phyloP scores from a whole-genome alignment of 192 early-diverging fungal genomes.

The Paraglomus brasilianum region DNA sequence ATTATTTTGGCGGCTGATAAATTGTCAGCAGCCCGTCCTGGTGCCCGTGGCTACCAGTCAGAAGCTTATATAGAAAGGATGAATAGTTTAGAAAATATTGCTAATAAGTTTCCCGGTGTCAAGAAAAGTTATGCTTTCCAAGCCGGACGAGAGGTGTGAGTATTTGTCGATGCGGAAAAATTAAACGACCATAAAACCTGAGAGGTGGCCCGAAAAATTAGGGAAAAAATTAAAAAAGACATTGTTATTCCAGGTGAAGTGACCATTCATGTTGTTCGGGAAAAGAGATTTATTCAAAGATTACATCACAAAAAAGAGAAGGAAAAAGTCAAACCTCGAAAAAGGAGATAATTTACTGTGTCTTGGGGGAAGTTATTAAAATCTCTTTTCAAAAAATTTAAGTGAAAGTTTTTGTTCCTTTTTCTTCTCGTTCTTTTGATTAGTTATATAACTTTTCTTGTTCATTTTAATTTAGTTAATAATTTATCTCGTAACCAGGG shows the following conservation, averaged over 20 bases:
- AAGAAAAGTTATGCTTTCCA: conserved; percentile 22
- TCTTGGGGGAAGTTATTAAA: background rate
- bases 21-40: conserved; percentile 9
- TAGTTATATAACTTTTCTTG: conserved; percentile 15
- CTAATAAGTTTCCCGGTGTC: conserved; percentile 10
- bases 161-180: conserved; percentile 6
- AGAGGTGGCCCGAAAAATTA: background rate
- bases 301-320: background rate
- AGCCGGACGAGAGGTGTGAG: conserved; percentile 8
- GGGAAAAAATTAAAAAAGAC: background rate
- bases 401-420: background rate
- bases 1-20: conserved; percentile 1
- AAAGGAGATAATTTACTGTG: too few relatives aligned
- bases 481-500: conserved; percentile 2
- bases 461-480: conserved; percentile 18
- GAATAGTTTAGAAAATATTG: conserved; percentile 1
- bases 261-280: background rate
- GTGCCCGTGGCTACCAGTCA: background rate
- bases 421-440: background rate
- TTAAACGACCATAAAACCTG: background rate
- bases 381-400: conserved; percentile 18
- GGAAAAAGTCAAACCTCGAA: background rate
- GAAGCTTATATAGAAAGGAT: conserved; percentile 2
- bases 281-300: background rate
- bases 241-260: conserved; percentile 1